phyloP scores from a whole-genome alignment of 805 yeast species.

The Lachancea meyersii region DNA sequence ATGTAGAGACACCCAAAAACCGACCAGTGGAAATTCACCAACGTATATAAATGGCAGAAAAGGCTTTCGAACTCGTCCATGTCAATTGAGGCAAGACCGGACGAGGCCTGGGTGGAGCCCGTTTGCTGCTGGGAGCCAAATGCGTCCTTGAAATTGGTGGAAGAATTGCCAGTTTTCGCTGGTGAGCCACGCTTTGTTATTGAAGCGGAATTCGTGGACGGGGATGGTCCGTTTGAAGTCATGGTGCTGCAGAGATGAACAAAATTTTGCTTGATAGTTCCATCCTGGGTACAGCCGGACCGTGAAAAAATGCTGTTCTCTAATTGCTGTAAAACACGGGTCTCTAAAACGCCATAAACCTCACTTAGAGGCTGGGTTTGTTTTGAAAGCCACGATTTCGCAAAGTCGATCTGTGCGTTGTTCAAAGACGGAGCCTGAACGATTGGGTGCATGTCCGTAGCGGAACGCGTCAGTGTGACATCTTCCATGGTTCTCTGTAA shows the following conservation, averaged over 20 bases:
- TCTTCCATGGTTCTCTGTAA: conserved; percentile 14
- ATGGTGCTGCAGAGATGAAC: conserved; percentile 25
- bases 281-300: conserved; percentile 26
- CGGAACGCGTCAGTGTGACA: conserved; percentile 7
- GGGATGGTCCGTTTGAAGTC: conserved; percentile 5
- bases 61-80: conserved; percentile 52
- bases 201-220: conserved; percentile 9
- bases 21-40: conserved; percentile 74
- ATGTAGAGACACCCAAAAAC: conserved; percentile 71
- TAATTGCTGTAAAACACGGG: conserved; percentile 50
- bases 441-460: conserved; percentile 19
- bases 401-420: conserved; percentile 41
- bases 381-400: conserved; percentile 72
- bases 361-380: conserved; percentile 81
- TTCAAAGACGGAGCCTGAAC: conserved; percentile 16
- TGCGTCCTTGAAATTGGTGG: conserved; percentile 1
- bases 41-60: conserved; percentile 54
- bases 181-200: conserved; percentile 3
- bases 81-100: conserved; percentile 21
- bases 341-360: conserved; percentile 71
- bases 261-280: conserved; percentile 32
- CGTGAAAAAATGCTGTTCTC: conserved; percentile 33
- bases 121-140: background rate
- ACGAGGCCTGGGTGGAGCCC: conserved; percentile 2
- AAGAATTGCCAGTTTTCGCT: conserved; percentile 5